Base-by-base conservation (phyloP, 139 green algal genomes). In the Chlamydomonas sphaeroides region DNA sequence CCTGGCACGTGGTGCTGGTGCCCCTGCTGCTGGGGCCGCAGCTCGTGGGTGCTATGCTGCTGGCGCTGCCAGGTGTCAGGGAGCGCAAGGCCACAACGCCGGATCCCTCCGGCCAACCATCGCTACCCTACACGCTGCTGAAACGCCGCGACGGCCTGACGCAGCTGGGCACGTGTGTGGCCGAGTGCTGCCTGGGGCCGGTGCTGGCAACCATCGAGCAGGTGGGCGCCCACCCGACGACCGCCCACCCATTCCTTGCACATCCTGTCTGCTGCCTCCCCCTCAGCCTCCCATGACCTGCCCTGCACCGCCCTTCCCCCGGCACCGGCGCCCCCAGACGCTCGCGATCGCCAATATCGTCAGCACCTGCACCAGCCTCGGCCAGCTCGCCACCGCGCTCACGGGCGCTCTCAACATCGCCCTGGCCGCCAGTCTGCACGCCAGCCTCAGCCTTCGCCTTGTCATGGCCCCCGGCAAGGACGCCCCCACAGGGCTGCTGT, bases 131-230 rank as follows among this genome's bases (percentile, higher is more conserved):
- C 48, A 23, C 25, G 45, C 69, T 78, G 51, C 49, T 65, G 33
- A n/a, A 18, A 4, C 48, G 45, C 6, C 26, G 15, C 2, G 51
- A 4, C 25, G 14, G 39, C 18, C 15, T 65, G 48, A 11, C 20
- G 69, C 18, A 48, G 23, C 48, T 78, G 11, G 69, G n/a, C 1
- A 17, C 53, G 17, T 78, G 48, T 33, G 69, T 78, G 48, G 45
- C 69, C n/a, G 69, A 78, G 51, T 78, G 69, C 45, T 78, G 69
- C 48, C 17, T 78, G 69, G 69, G 39, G 48, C 69, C 69, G 0
- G 49, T 78, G 49, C n/a, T 78, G 48, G 17, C 48, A 18, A 32
- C 48, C 18, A 10, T 78, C 5, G 69, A 65, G 48, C 69, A 65
- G 69, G 69, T 78, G 20, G 1, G 36, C 36, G 15, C 15, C 8